These are phyloP conservation scores for Infundibulicybe gibba DNA, from an alignment of 768 basidiomycete species.

Conservation along the genomic window DNA sequence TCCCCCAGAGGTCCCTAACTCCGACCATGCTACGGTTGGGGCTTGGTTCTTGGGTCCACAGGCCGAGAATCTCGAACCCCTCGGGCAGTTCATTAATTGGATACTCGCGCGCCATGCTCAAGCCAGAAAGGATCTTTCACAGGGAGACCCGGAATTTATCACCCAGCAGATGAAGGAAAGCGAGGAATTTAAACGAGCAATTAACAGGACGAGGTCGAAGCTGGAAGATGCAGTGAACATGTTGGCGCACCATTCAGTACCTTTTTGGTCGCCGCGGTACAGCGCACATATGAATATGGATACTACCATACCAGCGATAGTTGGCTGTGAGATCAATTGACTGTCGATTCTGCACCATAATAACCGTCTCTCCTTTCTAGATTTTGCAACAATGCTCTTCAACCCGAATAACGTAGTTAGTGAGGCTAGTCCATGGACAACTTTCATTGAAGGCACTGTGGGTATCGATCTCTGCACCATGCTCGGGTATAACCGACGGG, in stretches of 20 bases:
- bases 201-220: too few species aligned
- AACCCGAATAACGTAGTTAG: slow-evolving; percentile 44
- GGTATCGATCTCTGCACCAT: slow-evolving; percentile 36
- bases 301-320: slow-evolving; percentile 8
- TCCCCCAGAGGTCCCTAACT: too few species aligned
- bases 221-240: too few species aligned
- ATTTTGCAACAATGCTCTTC: slow-evolving; percentile 28
- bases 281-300: slow-evolving; percentile 12
- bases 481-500: slow-evolving; percentile 27
- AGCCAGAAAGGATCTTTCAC: too few species aligned
- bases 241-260: slow-evolving; percentile 3
- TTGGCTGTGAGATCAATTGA: slow-evolving; percentile 8
- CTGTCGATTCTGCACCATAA: slow-evolving; percentile 27
- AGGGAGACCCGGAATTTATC: too few species aligned
- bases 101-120: too few species aligned
- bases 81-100: too few species aligned
- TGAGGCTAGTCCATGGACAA: slow-evolving; percentile 36
- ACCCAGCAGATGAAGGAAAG: too few species aligned
- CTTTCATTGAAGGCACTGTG: slow-evolving; percentile 31
- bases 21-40: too few species aligned
- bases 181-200: too few species aligned
- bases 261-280: slow-evolving; percentile 13
- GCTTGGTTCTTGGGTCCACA: too few species aligned
- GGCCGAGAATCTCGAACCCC: too few species aligned
- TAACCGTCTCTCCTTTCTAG: slow-evolving; percentile 37